These are phyloP conservation scores for Hymenotorrendiella dingleyae DNA, from an alignment of 2,329 filamentous ascomycete species.

Conservation along the genomic window DNA sequence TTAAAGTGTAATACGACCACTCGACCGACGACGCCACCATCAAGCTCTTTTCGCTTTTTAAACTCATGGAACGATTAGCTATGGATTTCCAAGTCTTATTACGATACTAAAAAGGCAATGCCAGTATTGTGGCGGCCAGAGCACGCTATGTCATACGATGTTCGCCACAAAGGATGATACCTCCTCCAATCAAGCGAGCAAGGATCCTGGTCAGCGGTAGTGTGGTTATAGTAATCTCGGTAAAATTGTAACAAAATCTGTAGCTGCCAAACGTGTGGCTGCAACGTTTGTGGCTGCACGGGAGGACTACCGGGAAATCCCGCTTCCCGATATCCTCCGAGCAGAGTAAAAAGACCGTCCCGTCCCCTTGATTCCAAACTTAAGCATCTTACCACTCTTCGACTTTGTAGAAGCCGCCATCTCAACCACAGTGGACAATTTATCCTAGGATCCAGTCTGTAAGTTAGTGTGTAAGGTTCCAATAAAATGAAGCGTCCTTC, in stretches of 20 bases:
- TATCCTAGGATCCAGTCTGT: conserved; percentile 11
- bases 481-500: conserved; percentile 18
- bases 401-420: conserved; percentile 12
- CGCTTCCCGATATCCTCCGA: not conserved
- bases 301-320: not conserved
- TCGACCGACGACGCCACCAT: not conserved
- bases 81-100: not conserved
- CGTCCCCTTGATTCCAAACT: not conserved
- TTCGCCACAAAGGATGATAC: conserved; percentile 2
- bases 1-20: not conserved
- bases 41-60: conserved; percentile 3
- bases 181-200: conserved; percentile 1
- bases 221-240: conserved; percentile 7
- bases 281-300: conserved; percentile 2
- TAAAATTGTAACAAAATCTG: conserved; percentile 3
- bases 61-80: conserved; percentile 1
- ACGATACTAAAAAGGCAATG: not conserved
- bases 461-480: conserved; percentile 9
- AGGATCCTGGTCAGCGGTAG: conserved; percentile 3
- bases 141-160: not conserved
- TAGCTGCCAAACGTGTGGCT: conserved; percentile 1
- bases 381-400: conserved; percentile 7
- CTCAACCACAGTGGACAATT: conserved; percentile 5
- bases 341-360: not conserved
- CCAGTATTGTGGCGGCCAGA: conserved; percentile 3